Percentiles rank a stretch among this genome's conserved stretches.
Conservation (phyloP, 495 filamentous ascomycete species). For the Annulohypoxylon stygium region DNA sequence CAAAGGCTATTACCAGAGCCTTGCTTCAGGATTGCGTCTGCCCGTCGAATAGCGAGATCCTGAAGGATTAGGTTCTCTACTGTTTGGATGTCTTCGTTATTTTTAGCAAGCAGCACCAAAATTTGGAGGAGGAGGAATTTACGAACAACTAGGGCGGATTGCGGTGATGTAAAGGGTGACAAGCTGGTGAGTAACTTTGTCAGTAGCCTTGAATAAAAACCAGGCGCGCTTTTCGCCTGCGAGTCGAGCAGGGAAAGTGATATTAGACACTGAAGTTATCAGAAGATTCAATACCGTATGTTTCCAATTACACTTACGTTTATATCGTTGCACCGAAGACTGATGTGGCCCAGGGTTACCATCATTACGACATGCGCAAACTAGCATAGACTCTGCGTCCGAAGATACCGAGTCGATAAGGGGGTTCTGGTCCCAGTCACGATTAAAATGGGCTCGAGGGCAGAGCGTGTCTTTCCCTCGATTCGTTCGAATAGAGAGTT, state of each 20-base stretch:
- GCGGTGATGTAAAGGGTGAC: slow-evolving; percentile 10
- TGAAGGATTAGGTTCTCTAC: slow-evolving; percentile 12
- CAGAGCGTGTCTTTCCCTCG: slow-evolving; percentile 10
- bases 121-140: background rate
- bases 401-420: background rate
- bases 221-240: background rate
- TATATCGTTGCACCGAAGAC: slow-evolving; percentile 1
- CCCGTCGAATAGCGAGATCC: slow-evolving; percentile 12
- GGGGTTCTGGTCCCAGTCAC: background rate
- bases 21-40: slow-evolving; percentile 1
- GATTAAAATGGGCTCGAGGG: slow-evolving; percentile 1
- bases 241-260: slow-evolving; percentile 12
- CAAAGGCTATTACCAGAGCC: slow-evolving; percentile 7
- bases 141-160: slow-evolving; percentile 10
- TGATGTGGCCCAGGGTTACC: background rate
- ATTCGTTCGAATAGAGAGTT: slow-evolving; percentile 1
- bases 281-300: background rate
- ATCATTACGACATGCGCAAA: background rate
- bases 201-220: slow-evolving; percentile 7
- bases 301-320: background rate
- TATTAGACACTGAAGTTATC: background rate
- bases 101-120: background rate
- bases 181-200: slow-evolving; percentile 11
- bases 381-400: slow-evolving; percentile 1
- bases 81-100: background rate